Evolutionary conservation across 2,329 filamentous ascomycete species (phyloP), one percentile per base, ranked within the genome.

Genomic region (Ilyonectria robusta): DNA sequence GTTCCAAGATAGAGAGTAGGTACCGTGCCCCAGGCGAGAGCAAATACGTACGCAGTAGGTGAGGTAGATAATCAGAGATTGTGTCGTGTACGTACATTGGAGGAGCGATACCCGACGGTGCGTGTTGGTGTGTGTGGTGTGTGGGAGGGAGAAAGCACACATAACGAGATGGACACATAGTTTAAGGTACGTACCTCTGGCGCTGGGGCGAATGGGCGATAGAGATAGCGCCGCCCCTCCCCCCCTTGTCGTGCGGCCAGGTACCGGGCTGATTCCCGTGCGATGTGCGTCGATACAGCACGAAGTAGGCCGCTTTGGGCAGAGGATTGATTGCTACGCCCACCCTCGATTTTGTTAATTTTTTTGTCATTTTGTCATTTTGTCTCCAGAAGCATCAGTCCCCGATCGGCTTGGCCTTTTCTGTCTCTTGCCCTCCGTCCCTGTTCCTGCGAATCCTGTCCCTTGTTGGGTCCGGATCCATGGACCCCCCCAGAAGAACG

Each of bases 131-230:
- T 50, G 47, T 50, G 47, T 53, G 31, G 13, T 17, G 23, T 53
- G 50, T 53, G 31, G 23, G 40, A 46, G 47, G 48, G 50, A 51
- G 42, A 71, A 61, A 68, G 51, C 60, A 63, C 58, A 71, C 61
- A 69, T 74, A 75, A 75, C 72, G 66, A 66, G 71, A 71, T 71
- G 68, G 72, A 74, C 72, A 74, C 71, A 74, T 71, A 72, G 71
- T 74, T 75, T 75, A 75, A 67, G 67, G 72, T 75, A 75, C 72
- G 72, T 75, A 75, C 72, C 64, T n/a, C 6, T 6, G 13, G 13
- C 6, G 47, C 47, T 50, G 26, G 48, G 23, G 47, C 23, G 23
- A 29, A 9, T 15, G 23, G 26, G 29, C 31, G 72, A 71, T 70
- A 72, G 59, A 73, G 72, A 75, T 75, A 75, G 67, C 70, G 62